Evolutionary conservation across 106 monocot species (phyloP).

Genomic region (Allium cepa): DNA sequence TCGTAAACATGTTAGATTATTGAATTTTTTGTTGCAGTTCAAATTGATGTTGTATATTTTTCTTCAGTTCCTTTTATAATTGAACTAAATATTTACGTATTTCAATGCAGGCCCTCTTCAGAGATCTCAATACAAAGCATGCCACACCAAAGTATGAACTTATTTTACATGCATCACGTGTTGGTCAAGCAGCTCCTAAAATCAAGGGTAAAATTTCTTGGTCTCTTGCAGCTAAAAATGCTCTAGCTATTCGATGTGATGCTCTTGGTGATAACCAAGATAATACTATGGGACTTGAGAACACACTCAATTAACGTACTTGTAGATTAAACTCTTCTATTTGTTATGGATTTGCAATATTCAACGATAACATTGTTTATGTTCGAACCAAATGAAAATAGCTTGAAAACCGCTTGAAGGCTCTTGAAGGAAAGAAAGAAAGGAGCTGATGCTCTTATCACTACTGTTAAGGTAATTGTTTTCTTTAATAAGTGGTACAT

Average conservation of each 20-base stretch:
- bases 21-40: constrained; percentile 22
- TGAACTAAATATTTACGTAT: neutral
- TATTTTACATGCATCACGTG: constrained; percentile 84
- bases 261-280: constrained; percentile 73
- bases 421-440: constrained; percentile 95
- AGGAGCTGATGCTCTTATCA: constrained; percentile 68
- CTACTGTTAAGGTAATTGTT: constrained; percentile 65
- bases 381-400: constrained; percentile 4
- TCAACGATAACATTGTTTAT: no score
- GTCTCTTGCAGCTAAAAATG: constrained; percentile 86
- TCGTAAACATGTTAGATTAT: constrained; percentile 42
- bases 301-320: constrained; percentile 79
- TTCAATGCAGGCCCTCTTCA: constrained; percentile 68
- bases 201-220: constrained; percentile 91
- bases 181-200: constrained; percentile 87
- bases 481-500: no score
- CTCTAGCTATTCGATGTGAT: constrained; percentile 83
- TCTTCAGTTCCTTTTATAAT: no score
- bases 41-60: no score
- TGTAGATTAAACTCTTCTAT: no score
- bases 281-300: constrained; percentile 77
- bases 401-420: constrained; percentile 72
- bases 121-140: constrained; percentile 93
- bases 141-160: constrained; percentile 95
- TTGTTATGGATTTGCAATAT: no score